A percentile compares a stretch with the other conserved stretches of the same genome.
Conservation (phyloP, 106 monocot species). For the Acorus calamus region DNA sequence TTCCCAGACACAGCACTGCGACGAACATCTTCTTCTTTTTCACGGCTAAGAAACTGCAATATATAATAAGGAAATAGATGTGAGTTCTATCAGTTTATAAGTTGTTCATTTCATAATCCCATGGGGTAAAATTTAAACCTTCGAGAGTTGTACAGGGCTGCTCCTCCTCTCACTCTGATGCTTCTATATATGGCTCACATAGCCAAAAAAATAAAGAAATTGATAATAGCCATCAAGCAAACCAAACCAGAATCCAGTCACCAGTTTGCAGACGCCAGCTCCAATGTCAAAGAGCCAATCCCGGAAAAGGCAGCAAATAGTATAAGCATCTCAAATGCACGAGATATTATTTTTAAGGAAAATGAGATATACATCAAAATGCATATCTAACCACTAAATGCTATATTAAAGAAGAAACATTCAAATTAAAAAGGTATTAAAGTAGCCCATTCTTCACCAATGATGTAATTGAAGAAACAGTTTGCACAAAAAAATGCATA, state of each 20-base stretch:
- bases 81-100: neutral
- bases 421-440: no score
- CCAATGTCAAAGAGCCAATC: conserved; percentile 96
- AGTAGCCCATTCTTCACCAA: no score
- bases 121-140: conserved; percentile 27
- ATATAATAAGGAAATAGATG: neutral
- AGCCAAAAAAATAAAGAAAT: conserved; percentile 31
- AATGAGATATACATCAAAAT: neutral
- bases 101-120: neutral
- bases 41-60: conserved; percentile 72
- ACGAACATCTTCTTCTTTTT: conserved; percentile 77
- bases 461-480: no score
- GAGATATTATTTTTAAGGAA: neutral
- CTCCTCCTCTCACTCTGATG: conserved; percentile 30
- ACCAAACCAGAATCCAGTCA: conserved; percentile 33
- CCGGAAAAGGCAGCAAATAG: conserved; percentile 63
- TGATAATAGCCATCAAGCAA: conserved; percentile 11
- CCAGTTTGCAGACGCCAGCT: conserved; percentile 64
- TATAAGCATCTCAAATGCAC: conserved; percentile 45
- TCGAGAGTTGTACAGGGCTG: conserved; percentile 84
- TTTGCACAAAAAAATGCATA: no score
- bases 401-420: neutral
- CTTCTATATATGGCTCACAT: conserved; percentile 75
- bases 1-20: conserved; percentile 94
- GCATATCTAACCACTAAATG: neutral